A percentile compares a stretch with the other conserved stretches of the same genome.
Conservation (phyloP, 257 asterid genomes). For the Lantana camara region DNA sequence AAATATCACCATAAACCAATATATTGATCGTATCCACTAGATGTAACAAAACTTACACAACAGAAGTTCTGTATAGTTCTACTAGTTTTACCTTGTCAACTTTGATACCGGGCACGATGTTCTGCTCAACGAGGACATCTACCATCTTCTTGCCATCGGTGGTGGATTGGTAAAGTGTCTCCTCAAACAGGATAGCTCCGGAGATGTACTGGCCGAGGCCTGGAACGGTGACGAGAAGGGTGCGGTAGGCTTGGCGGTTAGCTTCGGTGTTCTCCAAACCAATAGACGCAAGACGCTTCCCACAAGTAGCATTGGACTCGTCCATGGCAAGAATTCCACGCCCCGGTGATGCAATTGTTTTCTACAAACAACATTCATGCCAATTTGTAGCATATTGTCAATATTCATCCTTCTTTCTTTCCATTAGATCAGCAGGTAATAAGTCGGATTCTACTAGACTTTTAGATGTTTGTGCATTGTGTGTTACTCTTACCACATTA, state of each 20-base stretch:
- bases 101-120: conserved; percentile 90
- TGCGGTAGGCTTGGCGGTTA: conserved; percentile 87
- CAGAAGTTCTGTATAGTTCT: too few species aligned
- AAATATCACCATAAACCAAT: too few species aligned
- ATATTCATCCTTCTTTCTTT: not conserved
- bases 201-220: conserved; percentile 87
- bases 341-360: conserved; percentile 85
- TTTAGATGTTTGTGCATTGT: not conserved
- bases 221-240: conserved; percentile 74
- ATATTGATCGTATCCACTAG: too few species aligned
- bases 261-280: conserved; percentile 97
- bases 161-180: conserved; percentile 89
- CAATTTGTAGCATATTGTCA: not conserved
- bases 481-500: not conserved
- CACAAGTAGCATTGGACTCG: conserved; percentile 91
- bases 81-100: conserved; percentile 91
- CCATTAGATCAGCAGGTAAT: too few species aligned
- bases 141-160: conserved; percentile 81
- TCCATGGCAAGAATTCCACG: conserved; percentile 94
- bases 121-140: conserved; percentile 76
- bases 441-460: too few species aligned
- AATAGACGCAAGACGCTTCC: conserved; percentile 85
- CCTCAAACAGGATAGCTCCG: conserved; percentile 92
- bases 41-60: too few species aligned
- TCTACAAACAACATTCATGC: conserved; percentile 44